phyloP scores from a whole-genome alignment of 2,329 filamentous ascomycete species.

The Penicillium sp. region DNA sequence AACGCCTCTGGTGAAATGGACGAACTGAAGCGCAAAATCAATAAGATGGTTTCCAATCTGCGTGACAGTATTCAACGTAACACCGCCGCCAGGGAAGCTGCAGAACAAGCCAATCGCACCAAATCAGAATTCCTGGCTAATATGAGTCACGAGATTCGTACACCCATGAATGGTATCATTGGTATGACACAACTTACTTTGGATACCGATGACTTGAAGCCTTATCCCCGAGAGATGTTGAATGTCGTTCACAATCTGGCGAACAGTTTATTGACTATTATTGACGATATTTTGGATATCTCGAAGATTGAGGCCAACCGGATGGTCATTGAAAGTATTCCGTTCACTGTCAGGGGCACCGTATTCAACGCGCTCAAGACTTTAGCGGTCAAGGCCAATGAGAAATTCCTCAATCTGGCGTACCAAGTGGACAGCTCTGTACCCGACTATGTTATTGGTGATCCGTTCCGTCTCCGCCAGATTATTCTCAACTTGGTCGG shows the following conservation, averaged over 20 bases:
- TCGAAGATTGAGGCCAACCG: conserved; percentile 81
- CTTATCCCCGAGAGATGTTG: conserved; percentile 91
- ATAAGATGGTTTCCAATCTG: conserved; percentile 93
- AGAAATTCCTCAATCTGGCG: conserved; percentile 83
- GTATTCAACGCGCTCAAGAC: conserved; percentile 98
- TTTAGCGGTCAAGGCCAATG: conserved; percentile 88
- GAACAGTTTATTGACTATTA: conserved; percentile 89
- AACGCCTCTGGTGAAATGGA: conserved; percentile 97
- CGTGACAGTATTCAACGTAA: conserved; percentile 92
- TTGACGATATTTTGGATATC: conserved; percentile 69
- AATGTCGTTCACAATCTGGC: conserved; percentile 94
- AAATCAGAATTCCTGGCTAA: conserved; percentile 96
- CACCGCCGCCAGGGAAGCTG: conserved; percentile 85
- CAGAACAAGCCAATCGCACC: conserved; percentile 90
- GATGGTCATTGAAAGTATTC: conserved; percentile 95
- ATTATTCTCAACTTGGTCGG: conserved; percentile 93
- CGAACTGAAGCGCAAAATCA: conserved; percentile 95
- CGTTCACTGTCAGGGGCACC: conserved; percentile 83
- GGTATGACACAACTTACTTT: conserved; percentile 92
- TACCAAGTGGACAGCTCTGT: conserved; percentile 87
- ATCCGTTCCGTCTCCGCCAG: conserved; percentile 88
- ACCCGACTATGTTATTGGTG: conserved; percentile 86
- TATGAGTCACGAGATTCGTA: conserved; percentile 96
- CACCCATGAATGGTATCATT: conserved; percentile 93
- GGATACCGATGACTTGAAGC: conserved; percentile 84